Percentiles rank a stretch among this genome's conserved stretches.
These are phyloP conservation scores for Lichenothelia convexa DNA, from an alignment of 495 filamentous ascomycete species.

Conservation along the genomic window DNA sequence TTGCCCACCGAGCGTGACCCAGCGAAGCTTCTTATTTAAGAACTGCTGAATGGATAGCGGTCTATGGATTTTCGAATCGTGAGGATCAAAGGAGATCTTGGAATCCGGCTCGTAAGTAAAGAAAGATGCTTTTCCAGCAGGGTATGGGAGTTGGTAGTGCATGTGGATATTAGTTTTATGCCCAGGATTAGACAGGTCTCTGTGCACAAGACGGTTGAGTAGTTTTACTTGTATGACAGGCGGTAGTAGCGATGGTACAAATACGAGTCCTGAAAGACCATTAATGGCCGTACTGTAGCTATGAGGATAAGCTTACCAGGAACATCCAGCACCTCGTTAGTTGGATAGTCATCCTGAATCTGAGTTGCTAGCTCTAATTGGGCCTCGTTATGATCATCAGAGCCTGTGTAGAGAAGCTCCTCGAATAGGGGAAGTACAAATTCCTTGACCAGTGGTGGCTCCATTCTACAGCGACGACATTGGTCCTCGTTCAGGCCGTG, in stretches of 20 bases:
- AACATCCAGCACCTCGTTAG: too few relatives aligned
- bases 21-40: slow-evolving; percentile 62
- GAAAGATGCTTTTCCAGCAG: slow-evolving; percentile 25
- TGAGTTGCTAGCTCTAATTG: too few relatives aligned
- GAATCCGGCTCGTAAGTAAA: slow-evolving; percentile 26
- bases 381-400: too few relatives aligned
- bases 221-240: slow-evolving; percentile 45
- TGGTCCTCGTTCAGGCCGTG: slow-evolving; percentile 12
- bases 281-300: too few relatives aligned
- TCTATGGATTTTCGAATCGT: slow-evolving; percentile 48
- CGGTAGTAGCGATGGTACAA: slow-evolving; percentile 36
- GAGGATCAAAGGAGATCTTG: slow-evolving; percentile 30
- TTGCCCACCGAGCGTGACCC: slow-evolving; percentile 84
- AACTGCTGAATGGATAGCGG: slow-evolving; percentile 44
- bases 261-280: background rate
- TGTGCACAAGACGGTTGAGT: slow-evolving; percentile 52
- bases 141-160: slow-evolving; percentile 63
- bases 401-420: too few relatives aligned
- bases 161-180: slow-evolving; percentile 79
- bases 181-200: slow-evolving; percentile 51
- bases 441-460: too few relatives aligned
- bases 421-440: too few relatives aligned
- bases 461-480: too few relatives aligned
- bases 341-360: too few relatives aligned
- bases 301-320: too few relatives aligned